Evolutionary conservation across 116 monocot species (phyloP), one percentile per base, ranked within the genome.

Genomic region (Dioscorea cayenensis): DNA sequence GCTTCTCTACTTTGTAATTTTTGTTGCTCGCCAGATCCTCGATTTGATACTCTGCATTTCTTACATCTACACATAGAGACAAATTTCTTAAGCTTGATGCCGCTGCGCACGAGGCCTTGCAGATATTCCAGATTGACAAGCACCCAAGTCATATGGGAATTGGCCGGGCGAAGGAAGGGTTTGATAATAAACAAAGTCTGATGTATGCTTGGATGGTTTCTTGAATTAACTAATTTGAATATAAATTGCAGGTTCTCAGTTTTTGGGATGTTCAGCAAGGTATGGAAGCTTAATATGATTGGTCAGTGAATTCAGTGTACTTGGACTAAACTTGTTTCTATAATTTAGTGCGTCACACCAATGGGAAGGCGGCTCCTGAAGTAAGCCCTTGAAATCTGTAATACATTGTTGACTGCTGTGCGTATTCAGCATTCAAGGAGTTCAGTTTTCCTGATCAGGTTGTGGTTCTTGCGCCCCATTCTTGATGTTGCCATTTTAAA

Each of bases 101-200:
- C 23, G 77, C 86, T 77, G 83, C 94, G 66, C 75, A 93, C 73
- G 94, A 99, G 72, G 94, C 99, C 43, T 73, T 99, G 49, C 94
- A 99, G 78, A 94, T 99, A 77, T 99, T 99, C 79, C 94, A 94
- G 74, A 78, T 84, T 67, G 99, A 99, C 71, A 99, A 94, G 79
- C 99, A 99, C 69, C 93, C 99, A 72, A 99, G 99, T 77, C 88
- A 94, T 68, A 99, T 99, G 99, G 99, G 99, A 75, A 99, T 99
- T 73, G 99, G 99, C n/a, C 86, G 89, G 75, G 76, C 99, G 63
- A 99, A 99, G 77, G 99, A 99, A 89, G 99, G 99, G 91, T 97
- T 84, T 63, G 58, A 19, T 23, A 73, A 16, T 69, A 20, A n/a
- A 68, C 12, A 20, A 23, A 55, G 37, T n/a, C 28, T 74, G 28